These are phyloP conservation scores for Kwoniella sp. DNA, from an alignment of 768 basidiomycete species.

Conservation along the genomic window DNA sequence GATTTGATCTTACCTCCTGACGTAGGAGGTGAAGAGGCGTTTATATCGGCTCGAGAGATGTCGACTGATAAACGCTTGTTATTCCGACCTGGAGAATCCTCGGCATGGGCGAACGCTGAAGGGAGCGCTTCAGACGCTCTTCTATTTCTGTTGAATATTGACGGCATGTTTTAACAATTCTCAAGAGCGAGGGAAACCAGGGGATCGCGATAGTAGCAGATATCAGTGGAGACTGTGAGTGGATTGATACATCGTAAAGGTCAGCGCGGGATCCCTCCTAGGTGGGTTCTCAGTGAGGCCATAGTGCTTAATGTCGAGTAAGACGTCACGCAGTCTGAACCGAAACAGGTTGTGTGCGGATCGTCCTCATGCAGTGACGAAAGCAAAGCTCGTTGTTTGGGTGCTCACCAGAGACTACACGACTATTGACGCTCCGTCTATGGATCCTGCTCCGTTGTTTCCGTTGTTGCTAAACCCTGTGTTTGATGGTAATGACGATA, in stretches of 20 bases:
- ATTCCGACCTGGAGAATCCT: slow-evolving; percentile 4
- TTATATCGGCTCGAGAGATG: slow-evolving; percentile 4
- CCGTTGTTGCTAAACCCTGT: too few relatives aligned
- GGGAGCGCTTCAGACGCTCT: slow-evolving; percentile 30
- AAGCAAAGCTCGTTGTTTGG: neutral
- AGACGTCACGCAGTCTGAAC: too few relatives aligned
- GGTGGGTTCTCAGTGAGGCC: too few relatives aligned
- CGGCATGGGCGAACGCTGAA: slow-evolving; percentile 1
- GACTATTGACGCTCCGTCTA: neutral
- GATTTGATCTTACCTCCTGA: slow-evolving; percentile 34
- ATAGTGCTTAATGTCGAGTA: too few relatives aligned
- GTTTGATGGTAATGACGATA: neutral
- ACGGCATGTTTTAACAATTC: slow-evolving; percentile 29
- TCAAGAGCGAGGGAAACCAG: neutral
- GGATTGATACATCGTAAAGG: too few relatives aligned
- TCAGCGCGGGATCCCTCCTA: too few relatives aligned
- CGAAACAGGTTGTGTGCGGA: too few relatives aligned
- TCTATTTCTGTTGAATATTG: slow-evolving; percentile 37
- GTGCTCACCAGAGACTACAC: neutral
- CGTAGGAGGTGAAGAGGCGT: slow-evolving; percentile 3
- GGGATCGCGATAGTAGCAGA: too few relatives aligned
- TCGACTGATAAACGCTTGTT: slow-evolving; percentile 27
- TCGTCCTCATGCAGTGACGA: neutral
- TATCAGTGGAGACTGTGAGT: too few relatives aligned
- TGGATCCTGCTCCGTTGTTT: neutral